phyloP scores from a whole-genome alignment of 2,329 filamentous ascomycete genomes.

The Fusarium nanum region DNA sequence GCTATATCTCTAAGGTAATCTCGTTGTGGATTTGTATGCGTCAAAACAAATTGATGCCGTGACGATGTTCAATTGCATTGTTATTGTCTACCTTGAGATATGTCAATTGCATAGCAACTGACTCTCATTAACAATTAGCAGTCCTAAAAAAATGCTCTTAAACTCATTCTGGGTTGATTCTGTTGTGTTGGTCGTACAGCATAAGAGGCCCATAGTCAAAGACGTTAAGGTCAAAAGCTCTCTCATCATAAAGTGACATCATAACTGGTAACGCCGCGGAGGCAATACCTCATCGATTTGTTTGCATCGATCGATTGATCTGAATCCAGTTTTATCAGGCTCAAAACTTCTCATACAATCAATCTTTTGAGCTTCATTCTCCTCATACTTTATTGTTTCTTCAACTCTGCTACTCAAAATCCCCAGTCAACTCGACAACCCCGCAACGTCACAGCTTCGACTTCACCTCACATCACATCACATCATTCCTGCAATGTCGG shows the following conservation, averaged over 20 bases:
- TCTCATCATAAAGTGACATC: slow-evolving; percentile 34
- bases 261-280: slow-evolving; percentile 24
- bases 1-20: too few species aligned
- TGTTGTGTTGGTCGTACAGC: neutral
- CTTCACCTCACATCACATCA: slow-evolving; percentile 4
- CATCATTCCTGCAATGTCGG: slow-evolving; percentile 40
- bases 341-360: neutral
- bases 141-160: too few species aligned
- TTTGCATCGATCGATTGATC: slow-evolving; percentile 6
- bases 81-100: neutral
- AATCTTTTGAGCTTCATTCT: neutral
- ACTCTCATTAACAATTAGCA: neutral
- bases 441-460: slow-evolving; percentile 7
- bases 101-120: neutral
- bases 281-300: slow-evolving; percentile 31
- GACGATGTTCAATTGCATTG: neutral
- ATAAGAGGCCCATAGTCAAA: neutral
- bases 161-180: too few species aligned
- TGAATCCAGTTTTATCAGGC: slow-evolving; percentile 6
- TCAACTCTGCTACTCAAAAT: neutral
- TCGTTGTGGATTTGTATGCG: neutral
- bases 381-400: neutral
- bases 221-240: slow-evolving; percentile 12
- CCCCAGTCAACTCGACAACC: neutral
- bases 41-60: neutral